These are phyloP conservation scores for Phytopythium ostracodes DNA, from an alignment of 352 stramenopile species.

Conservation along the genomic window DNA sequence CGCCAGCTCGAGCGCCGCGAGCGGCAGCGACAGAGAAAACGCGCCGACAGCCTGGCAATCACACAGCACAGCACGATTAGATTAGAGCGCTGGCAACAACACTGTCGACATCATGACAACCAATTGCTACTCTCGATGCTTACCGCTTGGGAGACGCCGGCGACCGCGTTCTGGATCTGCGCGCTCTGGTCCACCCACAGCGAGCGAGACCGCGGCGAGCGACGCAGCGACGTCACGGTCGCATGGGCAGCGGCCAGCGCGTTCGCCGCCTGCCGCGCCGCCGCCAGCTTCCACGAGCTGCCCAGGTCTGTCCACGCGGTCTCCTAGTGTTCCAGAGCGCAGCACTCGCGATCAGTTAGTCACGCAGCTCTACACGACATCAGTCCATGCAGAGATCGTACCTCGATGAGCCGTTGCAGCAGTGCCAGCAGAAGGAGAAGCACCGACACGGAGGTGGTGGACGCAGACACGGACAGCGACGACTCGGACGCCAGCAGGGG, in stretches of 20 bases:
- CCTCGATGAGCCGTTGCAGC: slow-evolving; percentile 16
- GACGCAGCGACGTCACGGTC: background rate
- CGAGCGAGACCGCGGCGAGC: background rate
- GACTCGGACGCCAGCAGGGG: slow-evolving; percentile 7
- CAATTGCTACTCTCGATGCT: background rate
- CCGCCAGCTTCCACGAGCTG: slow-evolving; percentile 25
- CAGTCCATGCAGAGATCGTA: background rate
- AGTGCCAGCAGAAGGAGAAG: slow-evolving; percentile 39
- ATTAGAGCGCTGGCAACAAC: background rate
- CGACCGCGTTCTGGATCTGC: background rate
- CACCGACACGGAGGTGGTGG: slow-evolving; percentile 17
- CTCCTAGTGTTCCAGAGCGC: background rate
- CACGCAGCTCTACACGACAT: slow-evolving; percentile 6
- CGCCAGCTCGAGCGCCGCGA: slow-evolving; percentile 4
- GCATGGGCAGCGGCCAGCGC: slow-evolving; percentile 33
- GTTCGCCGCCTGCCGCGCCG: slow-evolving; percentile 33
- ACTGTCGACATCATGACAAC: no score
- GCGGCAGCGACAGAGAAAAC: slow-evolving; percentile 2
- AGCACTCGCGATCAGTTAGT: background rate
- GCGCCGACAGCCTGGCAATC: background rate
- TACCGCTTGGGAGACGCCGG: background rate
- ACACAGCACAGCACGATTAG: background rate
- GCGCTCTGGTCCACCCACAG: background rate
- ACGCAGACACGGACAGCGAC: slow-evolving; percentile 9
- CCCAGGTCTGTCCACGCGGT: slow-evolving; percentile 28